Percentiles rank a stretch among this genome's conserved stretches.
Conservation (phyloP, 1,284 basidiomycete species). For the Trametes versicolor region DNA sequence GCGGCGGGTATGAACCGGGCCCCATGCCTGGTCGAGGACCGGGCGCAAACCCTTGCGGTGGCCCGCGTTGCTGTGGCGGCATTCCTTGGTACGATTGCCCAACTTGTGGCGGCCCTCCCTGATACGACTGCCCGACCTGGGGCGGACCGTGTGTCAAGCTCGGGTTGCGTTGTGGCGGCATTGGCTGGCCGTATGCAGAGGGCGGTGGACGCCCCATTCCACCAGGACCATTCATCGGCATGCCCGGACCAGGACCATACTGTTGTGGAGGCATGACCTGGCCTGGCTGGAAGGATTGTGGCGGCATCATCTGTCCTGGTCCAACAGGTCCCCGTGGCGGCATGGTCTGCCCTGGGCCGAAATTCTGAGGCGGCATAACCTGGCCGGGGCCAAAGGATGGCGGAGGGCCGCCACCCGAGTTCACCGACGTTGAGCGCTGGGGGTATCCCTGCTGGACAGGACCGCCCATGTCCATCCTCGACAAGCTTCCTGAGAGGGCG, state of each 20-base stretch:
- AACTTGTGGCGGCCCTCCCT: slow-evolving; percentile 17
- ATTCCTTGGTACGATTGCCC: slow-evolving; percentile 27
- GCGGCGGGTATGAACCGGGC: slow-evolving; percentile 31
- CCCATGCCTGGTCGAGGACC: slow-evolving; percentile 29
- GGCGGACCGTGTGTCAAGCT: slow-evolving; percentile 27
- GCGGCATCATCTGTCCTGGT: slow-evolving; percentile 19
- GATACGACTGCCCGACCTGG: slow-evolving; percentile 26
- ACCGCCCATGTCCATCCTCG: slow-evolving; percentile 42
- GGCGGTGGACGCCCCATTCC: slow-evolving; percentile 41
- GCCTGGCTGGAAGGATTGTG: slow-evolving; percentile 30
- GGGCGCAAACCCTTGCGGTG: slow-evolving; percentile 18
- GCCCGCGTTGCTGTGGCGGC: slow-evolving; percentile 10
- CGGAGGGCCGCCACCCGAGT: slow-evolving; percentile 17
- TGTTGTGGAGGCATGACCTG: slow-evolving; percentile 41
- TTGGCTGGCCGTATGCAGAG: slow-evolving; percentile 22
- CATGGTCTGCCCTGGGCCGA: slow-evolving; percentile 44
- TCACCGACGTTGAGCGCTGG: slow-evolving; percentile 35
- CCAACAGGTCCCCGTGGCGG: slow-evolving; percentile 29
- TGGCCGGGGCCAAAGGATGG: slow-evolving; percentile 40
- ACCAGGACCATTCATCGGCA: slow-evolving; percentile 47
- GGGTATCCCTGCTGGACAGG: slow-evolving; percentile 34
- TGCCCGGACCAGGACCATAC: slow-evolving; percentile 39
- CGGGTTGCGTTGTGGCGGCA: slow-evolving; percentile 24
- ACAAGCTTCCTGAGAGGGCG: slow-evolving; percentile 39
- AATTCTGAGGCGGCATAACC: slow-evolving; percentile 38